Conservation (phyloP, 352 stramenopile genomes). For the Pseudoperonospora humuli region DNA sequence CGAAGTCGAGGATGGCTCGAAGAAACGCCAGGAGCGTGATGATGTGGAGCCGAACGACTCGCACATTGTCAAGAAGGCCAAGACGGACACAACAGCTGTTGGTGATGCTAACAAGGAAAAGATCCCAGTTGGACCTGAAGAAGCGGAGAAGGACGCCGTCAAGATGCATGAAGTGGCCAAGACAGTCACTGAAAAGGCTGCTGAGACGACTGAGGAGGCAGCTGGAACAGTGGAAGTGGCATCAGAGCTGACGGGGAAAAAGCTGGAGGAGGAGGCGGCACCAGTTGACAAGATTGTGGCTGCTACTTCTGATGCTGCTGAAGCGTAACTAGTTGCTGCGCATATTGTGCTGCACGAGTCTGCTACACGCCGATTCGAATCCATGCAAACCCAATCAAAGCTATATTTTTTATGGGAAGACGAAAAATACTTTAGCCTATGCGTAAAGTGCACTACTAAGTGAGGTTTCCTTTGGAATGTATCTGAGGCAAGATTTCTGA, state of each 20-base stretch:
- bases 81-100: conserved; percentile 10
- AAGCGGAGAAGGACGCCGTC: too few relatives aligned
- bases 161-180: too few relatives aligned
- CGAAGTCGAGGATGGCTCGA: conserved; percentile 6
- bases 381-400: too few relatives aligned
- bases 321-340: conserved; percentile 7
- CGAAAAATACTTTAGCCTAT: too few relatives aligned
- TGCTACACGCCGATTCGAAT: not conserved
- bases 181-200: not conserved
- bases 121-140: too few relatives aligned
- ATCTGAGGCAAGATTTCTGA: too few relatives aligned
- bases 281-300: not conserved
- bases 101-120: conserved; percentile 8
- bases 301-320: conserved; percentile 4
- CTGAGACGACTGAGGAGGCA: not conserved
- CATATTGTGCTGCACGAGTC: not conserved
- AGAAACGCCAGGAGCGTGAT: conserved; percentile 31
- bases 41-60: conserved; percentile 16
- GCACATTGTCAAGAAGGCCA: conserved; percentile 23
- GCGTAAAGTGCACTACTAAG: conserved; percentile 13
- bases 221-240: not conserved
- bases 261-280: not conserved
- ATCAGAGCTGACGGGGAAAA: not conserved
- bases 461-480: not conserved
- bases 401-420: conserved; percentile 4